Conservation (phyloP, 2,329 filamentous ascomycete species). For the Sordariomycetes sp. region DNA sequence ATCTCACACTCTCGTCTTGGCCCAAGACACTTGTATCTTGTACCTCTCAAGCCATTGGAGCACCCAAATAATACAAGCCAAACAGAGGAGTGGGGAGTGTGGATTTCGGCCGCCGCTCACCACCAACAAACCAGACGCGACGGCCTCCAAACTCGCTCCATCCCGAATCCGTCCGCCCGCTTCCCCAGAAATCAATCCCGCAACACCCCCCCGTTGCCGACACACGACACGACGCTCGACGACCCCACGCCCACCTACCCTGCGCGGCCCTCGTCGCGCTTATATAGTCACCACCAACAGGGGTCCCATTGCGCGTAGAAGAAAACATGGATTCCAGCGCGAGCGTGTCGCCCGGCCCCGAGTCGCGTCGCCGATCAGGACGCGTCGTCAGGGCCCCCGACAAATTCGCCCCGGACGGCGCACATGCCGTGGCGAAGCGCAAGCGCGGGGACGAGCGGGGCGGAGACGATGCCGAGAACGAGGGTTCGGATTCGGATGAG, state of each 20-base stretch:
- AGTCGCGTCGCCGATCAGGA: constrained; percentile 53
- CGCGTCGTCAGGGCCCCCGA: constrained; percentile 48
- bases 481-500: constrained; percentile 26
- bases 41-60: not conserved
- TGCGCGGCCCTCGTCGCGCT: constrained; percentile 3
- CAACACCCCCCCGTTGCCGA: not conserved
- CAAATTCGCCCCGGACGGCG: constrained; percentile 42
- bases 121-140: not conserved
- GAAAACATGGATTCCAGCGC: constrained; percentile 41
- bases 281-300: not conserved
- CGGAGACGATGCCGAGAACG: constrained; percentile 30
- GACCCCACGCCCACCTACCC: not conserved
- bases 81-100: not conserved
- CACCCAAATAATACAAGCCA: not conserved
- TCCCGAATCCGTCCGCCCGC: not conserved
- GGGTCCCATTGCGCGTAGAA: not conserved
- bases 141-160: not conserved
- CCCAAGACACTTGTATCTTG: not conserved
- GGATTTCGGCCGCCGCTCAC: constrained; percentile 1
- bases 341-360: constrained; percentile 35
- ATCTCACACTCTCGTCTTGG: not conserved
- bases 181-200: not conserved
- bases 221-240: not conserved
- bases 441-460: constrained; percentile 39
- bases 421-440: constrained; percentile 35